Evolutionary conservation across 129 eudicot genomes (phyloP), one percentile per base, ranked within the genome.

Genomic region (Scalesia atractyloides): DNA sequence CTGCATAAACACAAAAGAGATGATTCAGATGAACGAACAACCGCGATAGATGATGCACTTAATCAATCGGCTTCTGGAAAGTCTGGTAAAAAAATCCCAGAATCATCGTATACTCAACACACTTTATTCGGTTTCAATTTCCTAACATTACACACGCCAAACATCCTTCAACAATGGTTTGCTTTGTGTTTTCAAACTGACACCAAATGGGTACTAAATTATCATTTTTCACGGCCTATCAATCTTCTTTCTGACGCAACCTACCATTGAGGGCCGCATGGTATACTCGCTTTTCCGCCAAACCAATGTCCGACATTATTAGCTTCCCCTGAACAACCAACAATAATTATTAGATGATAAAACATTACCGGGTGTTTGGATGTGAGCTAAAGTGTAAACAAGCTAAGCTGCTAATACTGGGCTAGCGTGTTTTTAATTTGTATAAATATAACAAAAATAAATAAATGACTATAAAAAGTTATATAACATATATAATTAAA

Each of bases 221-320:
- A 71, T 66, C 79, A 33, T 82, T 88, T 88, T 77, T 75, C 58
- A 73, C 78, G 68, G 81, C 58, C 62, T 73, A 86, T 93, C 96
- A 93, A 80, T 93, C 98, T 57, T 76, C 95, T 93, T 93, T 93
- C 95, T 80, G 95, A 82, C 84, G 96, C 85, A 85, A 87, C 89
- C 85, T 78, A 93, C 98, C 97, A 75, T 93, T 89, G 74, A 93
- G 97, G 64, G 92, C 97, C 5, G 92, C 89, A 79, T 89, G 98
- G 78, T 89, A 93, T 69, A 87, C 80, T 75, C 98, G 82, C 77
- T 93, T 93, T 90, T 93, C 98, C 18, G 98, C 86, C 92, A 93
- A 83, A 43, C 98, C 98, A 44, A 89, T 87, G 76, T 93, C 98
- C 47, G 97, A 84, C 74, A 82, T 78, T 80, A 76, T 79, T 76